Percentiles rank a stretch among this genome's conserved stretches.
Conservation (phyloP, 148 eudicot species). For the Fallopia convolvulus region DNA sequence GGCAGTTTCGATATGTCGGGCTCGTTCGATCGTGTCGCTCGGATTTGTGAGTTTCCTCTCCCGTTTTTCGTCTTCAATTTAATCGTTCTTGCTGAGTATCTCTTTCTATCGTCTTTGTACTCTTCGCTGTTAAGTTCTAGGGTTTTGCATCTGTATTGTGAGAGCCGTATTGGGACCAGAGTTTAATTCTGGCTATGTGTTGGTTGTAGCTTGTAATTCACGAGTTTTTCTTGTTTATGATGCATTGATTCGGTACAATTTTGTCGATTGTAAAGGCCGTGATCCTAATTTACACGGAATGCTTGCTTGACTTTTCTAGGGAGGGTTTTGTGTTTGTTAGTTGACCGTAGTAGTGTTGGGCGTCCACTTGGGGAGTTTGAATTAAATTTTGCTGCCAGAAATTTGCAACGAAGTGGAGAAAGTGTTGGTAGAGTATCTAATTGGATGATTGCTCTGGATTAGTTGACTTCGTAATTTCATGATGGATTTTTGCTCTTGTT, state of each 20-base stretch:
- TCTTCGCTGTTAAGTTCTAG: neutral
- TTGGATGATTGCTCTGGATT: neutral
- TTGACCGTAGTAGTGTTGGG: neutral
- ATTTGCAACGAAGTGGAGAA: neutral
- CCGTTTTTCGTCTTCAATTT: neutral
- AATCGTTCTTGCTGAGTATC: neutral
- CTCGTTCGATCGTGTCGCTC: conserved; percentile 25
- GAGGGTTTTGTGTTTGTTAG: neutral
- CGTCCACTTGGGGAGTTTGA: neutral
- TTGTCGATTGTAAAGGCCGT: neutral
- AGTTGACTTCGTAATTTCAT: neutral
- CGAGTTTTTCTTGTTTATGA: neutral
- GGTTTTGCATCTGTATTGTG: neutral
- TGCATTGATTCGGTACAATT: neutral
- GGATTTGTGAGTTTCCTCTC: conserved; percentile 21
- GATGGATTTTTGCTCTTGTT: neutral
- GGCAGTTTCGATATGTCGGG: conserved; percentile 16
- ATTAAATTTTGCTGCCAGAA: neutral
- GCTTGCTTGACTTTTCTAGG: neutral
- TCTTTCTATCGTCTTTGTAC: neutral
- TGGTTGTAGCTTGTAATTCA: neutral
- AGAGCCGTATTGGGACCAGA: neutral
- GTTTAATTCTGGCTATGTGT: neutral
- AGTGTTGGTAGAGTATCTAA: neutral
- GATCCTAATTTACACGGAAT: neutral